Percentiles rank a stretch among this genome's conserved stretches.
phyloP scores from a whole-genome alignment of 257 asterid genomes.

The Parsonsia alboflavescens region DNA sequence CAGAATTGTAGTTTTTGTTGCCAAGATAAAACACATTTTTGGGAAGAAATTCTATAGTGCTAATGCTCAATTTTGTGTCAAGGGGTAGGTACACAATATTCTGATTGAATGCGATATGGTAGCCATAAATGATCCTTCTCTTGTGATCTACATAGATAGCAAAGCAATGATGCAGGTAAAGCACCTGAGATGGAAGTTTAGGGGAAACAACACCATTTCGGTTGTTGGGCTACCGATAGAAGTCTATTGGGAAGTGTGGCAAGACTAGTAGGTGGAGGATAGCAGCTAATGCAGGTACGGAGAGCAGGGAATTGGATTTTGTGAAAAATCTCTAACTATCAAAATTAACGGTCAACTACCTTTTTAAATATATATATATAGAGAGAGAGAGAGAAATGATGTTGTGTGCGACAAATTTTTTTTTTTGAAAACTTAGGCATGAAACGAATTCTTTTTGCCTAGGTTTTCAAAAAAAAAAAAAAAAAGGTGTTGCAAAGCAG shows the following conservation, averaged over 20 bases:
- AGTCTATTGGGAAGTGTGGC: conserved; percentile 78
- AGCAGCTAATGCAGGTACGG: too few species aligned
- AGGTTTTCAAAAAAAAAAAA: too few species aligned
- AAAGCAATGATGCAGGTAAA: conserved; percentile 42
- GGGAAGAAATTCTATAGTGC: conserved; percentile 47
- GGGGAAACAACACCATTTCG: conserved; percentile 54
- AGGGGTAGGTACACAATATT: conserved; percentile 45
- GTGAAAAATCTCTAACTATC: too few species aligned
- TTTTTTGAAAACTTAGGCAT: too few species aligned
- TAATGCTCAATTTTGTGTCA: conserved; percentile 46
- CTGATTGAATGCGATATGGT: conserved; percentile 46
- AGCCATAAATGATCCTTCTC: conserved; percentile 32
- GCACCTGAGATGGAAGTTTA: conserved; percentile 59
- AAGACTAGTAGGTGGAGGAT: too few species aligned
- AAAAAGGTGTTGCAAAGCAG: too few species aligned
- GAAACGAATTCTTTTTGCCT: too few species aligned
- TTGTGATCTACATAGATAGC: conserved; percentile 43
- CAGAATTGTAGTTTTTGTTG: conserved; percentile 32
- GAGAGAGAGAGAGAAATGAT: too few species aligned
- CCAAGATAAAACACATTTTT: conserved; percentile 48
- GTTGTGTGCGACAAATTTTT: too few species aligned
- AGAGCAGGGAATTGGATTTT: too few species aligned
- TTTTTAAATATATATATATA: too few species aligned
- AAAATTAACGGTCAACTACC: too few species aligned
- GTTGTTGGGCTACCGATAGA: conserved; percentile 62